Conservation (phyloP, 2,329 filamentous ascomycete genomes). For the Xylariales sp. region DNA sequence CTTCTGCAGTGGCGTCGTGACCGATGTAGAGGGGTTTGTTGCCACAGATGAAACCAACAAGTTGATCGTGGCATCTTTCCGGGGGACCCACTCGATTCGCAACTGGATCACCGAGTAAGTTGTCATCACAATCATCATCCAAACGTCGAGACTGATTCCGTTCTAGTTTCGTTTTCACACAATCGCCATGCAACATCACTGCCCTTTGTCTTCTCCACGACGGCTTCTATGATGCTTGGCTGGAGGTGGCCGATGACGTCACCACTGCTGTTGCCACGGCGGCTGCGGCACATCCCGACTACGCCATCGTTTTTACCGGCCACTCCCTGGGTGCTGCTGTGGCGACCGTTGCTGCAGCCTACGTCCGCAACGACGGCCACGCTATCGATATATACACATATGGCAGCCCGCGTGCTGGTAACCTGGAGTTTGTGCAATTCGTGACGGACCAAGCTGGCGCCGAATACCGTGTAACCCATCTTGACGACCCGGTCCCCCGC, state of each 20-base stretch:
- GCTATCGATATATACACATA: constrained; percentile 58
- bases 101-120: constrained; percentile 57
- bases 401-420: constrained; percentile 63
- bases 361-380: constrained; percentile 45
- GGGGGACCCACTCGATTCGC: constrained; percentile 52
- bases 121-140: neutral
- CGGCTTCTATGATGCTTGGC: constrained; percentile 58
- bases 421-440: constrained; percentile 47
- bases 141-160: constrained; percentile 4
- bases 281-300: constrained; percentile 41
- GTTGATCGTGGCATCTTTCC: constrained; percentile 56
- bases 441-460: constrained; percentile 47
- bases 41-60: constrained; percentile 42
- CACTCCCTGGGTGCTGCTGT: constrained; percentile 67
- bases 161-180: constrained; percentile 35
- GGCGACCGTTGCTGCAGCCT: constrained; percentile 53
- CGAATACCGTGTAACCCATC: constrained; percentile 63
- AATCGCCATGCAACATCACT: too few species aligned
- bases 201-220: too few species aligned
- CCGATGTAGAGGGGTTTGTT: constrained; percentile 47
- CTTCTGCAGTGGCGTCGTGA: constrained; percentile 29
- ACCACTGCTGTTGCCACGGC: constrained; percentile 40
- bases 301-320: constrained; percentile 55
- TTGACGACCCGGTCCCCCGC: constrained; percentile 61
- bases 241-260: constrained; percentile 42